Conservation (phyloP, 2,329 filamentous ascomycete species). For the Beauveria bassiana region DNA sequence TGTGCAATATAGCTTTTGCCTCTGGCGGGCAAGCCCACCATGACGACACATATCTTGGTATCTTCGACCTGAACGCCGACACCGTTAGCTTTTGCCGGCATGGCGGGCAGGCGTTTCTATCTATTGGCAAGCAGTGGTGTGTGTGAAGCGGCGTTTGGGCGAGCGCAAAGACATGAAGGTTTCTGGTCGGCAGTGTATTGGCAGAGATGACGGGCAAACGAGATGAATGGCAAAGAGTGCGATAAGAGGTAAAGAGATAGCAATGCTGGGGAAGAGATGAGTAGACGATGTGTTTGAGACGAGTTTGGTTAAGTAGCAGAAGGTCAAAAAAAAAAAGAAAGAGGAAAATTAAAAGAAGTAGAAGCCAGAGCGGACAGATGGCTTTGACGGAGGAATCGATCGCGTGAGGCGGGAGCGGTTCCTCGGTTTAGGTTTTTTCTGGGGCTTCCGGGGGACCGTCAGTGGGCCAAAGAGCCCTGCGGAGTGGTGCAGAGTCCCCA, state of each 20-base stretch:
- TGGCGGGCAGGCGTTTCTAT: slow-evolving; percentile 17
- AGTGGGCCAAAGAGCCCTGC: background rate
- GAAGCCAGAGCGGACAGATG: slow-evolving; percentile 4
- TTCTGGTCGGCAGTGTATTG: background rate
- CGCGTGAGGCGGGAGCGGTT: slow-evolving; percentile 11
- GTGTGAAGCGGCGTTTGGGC: slow-evolving; percentile 4
- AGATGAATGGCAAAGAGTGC: background rate
- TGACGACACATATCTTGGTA: slow-evolving; percentile 94
- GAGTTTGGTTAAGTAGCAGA: background rate
- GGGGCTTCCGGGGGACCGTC: slow-evolving; percentile 3
- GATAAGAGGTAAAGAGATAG: background rate
- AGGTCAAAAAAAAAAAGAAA: slow-evolving; percentile 7
- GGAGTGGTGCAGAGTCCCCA: background rate
- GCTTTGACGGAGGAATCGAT: slow-evolving; percentile 8
- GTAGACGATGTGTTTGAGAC: background rate
- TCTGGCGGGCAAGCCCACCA: slow-evolving; percentile 92
- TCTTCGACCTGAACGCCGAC: slow-evolving; percentile 84
- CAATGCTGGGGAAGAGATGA: background rate
- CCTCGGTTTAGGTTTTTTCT: slow-evolving; percentile 13
- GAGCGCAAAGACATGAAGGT: background rate
- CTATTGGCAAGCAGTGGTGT: background rate
- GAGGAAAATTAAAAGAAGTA: slow-evolving; percentile 3
- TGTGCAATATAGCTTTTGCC: slow-evolving; percentile 98
- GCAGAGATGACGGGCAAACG: background rate
- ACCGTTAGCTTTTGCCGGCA: slow-evolving; percentile 51